Evolutionary conservation across 768 basidiomycete genomes (phyloP).

Genomic region (Trametes meyenii): DNA sequence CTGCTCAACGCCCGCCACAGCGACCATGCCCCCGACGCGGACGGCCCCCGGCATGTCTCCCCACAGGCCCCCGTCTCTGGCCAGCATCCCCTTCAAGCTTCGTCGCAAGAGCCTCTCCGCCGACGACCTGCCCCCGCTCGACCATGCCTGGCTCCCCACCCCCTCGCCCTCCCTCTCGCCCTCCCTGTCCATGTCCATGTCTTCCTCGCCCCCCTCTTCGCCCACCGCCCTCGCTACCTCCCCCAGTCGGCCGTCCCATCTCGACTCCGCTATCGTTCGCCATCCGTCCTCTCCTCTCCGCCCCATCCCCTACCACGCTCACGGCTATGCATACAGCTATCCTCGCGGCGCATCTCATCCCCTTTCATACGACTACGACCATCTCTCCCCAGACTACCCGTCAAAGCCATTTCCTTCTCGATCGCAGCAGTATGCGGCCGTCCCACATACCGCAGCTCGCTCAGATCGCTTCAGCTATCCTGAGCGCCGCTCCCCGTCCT

Average conservation of each 20-base stretch:
- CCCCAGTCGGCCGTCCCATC: slow-evolving; percentile 3
- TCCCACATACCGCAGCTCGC: not conserved
- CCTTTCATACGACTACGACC: slow-evolving; percentile 1
- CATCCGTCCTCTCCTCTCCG: slow-evolving; percentile 13
- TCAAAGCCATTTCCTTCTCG: not conserved
- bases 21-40: slow-evolving; percentile 9
- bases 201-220: slow-evolving; percentile 13
- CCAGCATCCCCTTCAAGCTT: slow-evolving; percentile 24
- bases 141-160: slow-evolving; percentile 3
- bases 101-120: slow-evolving; percentile 23
- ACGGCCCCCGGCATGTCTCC: slow-evolving; percentile 3
- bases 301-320: not conserved
- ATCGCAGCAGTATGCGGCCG: slow-evolving; percentile 13
- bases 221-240: slow-evolving; percentile 12
- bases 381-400: not conserved
- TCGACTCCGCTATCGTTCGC: not conserved
- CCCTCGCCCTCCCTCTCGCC: slow-evolving; percentile 17
- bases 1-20: not conserved
- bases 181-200: slow-evolving; percentile 15
- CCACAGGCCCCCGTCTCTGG: slow-evolving; percentile 9
- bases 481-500: not conserved
- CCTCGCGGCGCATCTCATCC: not conserved
- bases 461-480: slow-evolving; percentile 2
- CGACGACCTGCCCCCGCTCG: slow-evolving; percentile 11
- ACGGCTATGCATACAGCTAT: slow-evolving; percentile 16